Conservation (phyloP, 176 grass and related monocot species). For the Leersia perrieri region DNA sequence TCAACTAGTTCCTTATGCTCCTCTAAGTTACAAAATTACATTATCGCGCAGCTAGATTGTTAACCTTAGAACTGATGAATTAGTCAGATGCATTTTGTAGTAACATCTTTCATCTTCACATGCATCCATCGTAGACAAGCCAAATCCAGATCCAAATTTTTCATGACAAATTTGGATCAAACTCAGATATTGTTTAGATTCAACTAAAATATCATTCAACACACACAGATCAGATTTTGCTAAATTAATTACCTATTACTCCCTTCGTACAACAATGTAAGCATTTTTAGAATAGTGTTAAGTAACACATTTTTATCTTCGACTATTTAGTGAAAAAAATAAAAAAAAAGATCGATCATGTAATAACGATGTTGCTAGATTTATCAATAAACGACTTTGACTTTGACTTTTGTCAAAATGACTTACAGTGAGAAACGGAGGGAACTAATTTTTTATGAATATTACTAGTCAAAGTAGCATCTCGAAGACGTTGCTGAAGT, state of each 20-base stretch:
- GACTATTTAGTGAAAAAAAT: too few relatives aligned
- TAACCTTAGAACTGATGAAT: background rate
- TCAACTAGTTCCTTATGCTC: background rate
- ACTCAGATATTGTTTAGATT: background rate
- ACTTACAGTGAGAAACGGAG: too few relatives aligned
- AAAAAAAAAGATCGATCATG: too few relatives aligned
- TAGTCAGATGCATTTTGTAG: background rate
- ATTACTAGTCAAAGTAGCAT: too few relatives aligned
- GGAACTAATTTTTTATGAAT: too few relatives aligned
- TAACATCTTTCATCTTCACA: background rate
- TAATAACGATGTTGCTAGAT: too few relatives aligned
- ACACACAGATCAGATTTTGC: background rate
- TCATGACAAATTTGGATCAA: background rate
- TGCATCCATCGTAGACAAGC: background rate
- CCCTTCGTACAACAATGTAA: too few relatives aligned
- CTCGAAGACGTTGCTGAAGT: too few relatives aligned
- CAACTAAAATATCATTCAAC: background rate
- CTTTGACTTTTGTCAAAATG: too few relatives aligned
- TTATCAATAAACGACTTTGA: too few relatives aligned
- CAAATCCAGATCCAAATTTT: slow-evolving; percentile 10
- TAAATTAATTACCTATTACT: background rate
- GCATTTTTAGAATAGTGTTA: too few relatives aligned
- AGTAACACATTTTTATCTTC: too few relatives aligned
- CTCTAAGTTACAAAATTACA: background rate
- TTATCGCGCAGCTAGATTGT: background rate